Evolutionary conservation across 2,329 filamentous ascomycete species (phyloP).

Genomic region (Ustilaginoidea virens): DNA sequence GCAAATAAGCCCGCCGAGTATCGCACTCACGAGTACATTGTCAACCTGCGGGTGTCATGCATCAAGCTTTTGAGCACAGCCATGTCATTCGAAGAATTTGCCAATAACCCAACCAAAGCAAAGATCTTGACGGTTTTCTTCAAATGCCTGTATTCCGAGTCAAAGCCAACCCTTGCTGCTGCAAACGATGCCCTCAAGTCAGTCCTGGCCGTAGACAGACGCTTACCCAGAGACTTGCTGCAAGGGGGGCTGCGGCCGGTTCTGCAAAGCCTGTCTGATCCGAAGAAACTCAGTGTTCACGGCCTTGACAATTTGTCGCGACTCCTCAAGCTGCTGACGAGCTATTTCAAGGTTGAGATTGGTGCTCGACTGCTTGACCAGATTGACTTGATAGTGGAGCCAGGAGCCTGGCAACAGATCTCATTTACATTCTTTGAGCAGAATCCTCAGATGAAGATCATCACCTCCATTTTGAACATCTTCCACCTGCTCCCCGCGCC

Average conservation of each 20-base stretch:
- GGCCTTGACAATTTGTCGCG: conserved; percentile 84
- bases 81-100: conserved; percentile 85
- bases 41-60: conserved; percentile 82
- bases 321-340: conserved; percentile 79
- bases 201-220: conserved; percentile 75
- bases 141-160: conserved; percentile 90
- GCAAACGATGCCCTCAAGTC: conserved; percentile 82
- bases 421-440: conserved; percentile 94
- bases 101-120: conserved; percentile 48
- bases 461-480: conserved; percentile 88
- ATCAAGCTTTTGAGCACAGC: conserved; percentile 86
- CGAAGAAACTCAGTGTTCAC: conserved; percentile 74
- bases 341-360: conserved; percentile 99
- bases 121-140: conserved; percentile 93
- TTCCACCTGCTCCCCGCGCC: conserved; percentile 90
- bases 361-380: conserved; percentile 86
- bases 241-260: conserved; percentile 91
- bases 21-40: conserved; percentile 87
- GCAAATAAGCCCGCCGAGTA: conserved; percentile 90
- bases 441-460: conserved; percentile 81
- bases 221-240: conserved; percentile 85
- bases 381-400: conserved; percentile 78
- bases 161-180: conserved; percentile 80
- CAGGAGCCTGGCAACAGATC: conserved; percentile 65
- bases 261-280: conserved; percentile 89